Base-by-base conservation (phyloP, 495 filamentous ascomycete species). In the Penicillium parvum region DNA sequence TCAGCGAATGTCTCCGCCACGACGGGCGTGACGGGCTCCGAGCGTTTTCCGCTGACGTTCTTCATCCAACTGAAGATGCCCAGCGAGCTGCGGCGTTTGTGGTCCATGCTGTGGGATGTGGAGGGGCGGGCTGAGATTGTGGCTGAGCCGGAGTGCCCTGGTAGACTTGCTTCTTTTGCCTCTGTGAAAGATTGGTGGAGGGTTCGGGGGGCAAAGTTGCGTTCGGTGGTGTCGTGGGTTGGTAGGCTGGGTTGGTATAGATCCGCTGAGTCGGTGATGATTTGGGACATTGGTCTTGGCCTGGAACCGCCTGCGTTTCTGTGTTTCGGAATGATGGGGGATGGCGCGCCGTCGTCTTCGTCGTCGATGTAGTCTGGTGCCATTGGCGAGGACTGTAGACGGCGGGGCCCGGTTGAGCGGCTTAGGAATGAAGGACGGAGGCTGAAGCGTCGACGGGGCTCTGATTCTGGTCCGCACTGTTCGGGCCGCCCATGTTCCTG, bases 21-120 rank as follows among this genome's bases (percentile, higher is more conserved):
- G 2, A 19, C 53, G 11, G 40, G 42, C 7, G 38, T 27, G 6
- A 32, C 27, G 3, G 47, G 40, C 15, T 52, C 54, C 3, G 57
- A 53, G 12, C 55, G 60, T 22, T 66, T 58, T 0, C 55, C 58
- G 37, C 59, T 48, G 15, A 63, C 54, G 2, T 63, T 56, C 37
- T 73, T 73, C 63, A 73, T 66, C 69, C 69, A 73, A 25, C 66
- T 57, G 28, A 71, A 62, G 17, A 73, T 63, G 3, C 65, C 60
- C 1, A 70, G 51, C 1, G 69, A 73, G 45, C 63, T 63, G 30
- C 62, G 65, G 10, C 66, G 57, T 32, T 68, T 69, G 43, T 66
- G 64, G 6, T 68, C 63, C 19, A 45, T 50, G 40, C 50, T 53
- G 27, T 63, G 50, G 11, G 66, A 64, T 12, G 60, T 61, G 8